Conservation (phyloP, 2,329 filamentous ascomycete genomes). For the Penicillium oxalicum region DNA sequence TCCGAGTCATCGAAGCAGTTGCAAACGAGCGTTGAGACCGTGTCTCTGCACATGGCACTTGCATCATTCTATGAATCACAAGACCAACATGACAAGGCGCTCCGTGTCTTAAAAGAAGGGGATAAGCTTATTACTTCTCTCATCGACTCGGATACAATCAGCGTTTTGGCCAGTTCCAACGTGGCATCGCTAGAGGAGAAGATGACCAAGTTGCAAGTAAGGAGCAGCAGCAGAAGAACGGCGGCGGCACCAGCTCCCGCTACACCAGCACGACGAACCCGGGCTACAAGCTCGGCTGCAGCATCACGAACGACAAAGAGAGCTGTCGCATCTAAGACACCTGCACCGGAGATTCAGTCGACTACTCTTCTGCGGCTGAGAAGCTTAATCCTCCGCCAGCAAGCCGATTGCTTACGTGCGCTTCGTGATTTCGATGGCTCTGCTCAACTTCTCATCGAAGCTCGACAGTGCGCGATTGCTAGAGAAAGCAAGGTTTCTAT, state of each 20-base stretch:
- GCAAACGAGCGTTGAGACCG: conserved; percentile 48
- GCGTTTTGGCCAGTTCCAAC: conserved; percentile 23
- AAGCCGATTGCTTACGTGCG: conserved; percentile 44
- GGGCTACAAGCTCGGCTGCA: conserved; percentile 23
- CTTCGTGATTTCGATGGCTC: conserved; percentile 53
- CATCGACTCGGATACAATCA: conserved; percentile 26
- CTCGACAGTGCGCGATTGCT: conserved; percentile 28
- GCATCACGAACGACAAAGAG: conserved; percentile 19
- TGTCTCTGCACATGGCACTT: conserved; percentile 43
- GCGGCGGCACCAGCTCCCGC: conserved; percentile 19
- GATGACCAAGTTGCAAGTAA: conserved; percentile 39
- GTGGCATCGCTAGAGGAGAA: conserved; percentile 38
- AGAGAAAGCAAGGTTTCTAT: conserved; percentile 59
- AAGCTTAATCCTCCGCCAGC: conserved; percentile 47
- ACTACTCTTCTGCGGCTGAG: conserved; percentile 40
- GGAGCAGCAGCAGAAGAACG: conserved; percentile 21
- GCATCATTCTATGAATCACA: conserved; percentile 44
- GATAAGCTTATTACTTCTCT: conserved; percentile 43
- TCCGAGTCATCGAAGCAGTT: conserved; percentile 47
- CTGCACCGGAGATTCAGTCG: conserved; percentile 29
- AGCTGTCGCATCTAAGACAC: conserved; percentile 10
- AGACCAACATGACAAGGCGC: conserved; percentile 44
- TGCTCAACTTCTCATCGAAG: conserved; percentile 45
- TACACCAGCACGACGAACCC: conserved; percentile 24
- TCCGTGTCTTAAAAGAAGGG: conserved; percentile 45